These are phyloP conservation scores for Chalciporus pseudorubinellus DNA, from an alignment of 768 basidiomycete species.

Conservation along the genomic window DNA sequence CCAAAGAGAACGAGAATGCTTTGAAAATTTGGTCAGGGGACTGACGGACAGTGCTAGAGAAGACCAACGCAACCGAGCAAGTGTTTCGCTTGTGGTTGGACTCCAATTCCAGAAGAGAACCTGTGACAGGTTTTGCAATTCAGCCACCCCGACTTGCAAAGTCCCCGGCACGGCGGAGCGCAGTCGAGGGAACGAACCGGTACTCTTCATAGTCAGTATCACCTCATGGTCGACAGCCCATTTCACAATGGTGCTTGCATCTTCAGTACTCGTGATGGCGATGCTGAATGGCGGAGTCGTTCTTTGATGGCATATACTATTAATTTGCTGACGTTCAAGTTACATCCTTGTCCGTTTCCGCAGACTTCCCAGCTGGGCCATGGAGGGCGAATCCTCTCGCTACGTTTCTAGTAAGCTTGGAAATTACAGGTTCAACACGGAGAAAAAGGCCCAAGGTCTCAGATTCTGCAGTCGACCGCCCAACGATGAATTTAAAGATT, in stretches of 20 bases:
- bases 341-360: conserved; percentile 7
- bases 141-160: neutral
- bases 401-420: neutral
- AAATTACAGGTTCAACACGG: no score
- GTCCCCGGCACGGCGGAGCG: neutral
- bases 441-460: conserved; percentile 2
- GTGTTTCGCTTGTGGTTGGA: neutral
- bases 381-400: neutral
- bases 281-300: conserved; percentile 3
- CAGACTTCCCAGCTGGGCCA: conserved; percentile 8
- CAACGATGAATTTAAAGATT: neutral
- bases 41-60: conserved; percentile 36
- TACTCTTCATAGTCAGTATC: conserved; percentile 6
- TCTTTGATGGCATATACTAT: neutral
- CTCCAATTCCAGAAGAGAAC: no score
- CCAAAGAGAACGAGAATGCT: conserved; percentile 63
- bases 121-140: neutral
- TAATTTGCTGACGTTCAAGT: neutral
- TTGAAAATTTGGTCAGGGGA: conserved; percentile 55
- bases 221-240: conserved; percentile 3
- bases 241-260: conserved; percentile 4
- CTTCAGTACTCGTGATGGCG: neutral
- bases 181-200: neutral
- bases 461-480: neutral
- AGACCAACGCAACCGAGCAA: neutral